Evolutionary conservation across 371 early-diverging fungal species (phyloP).

Genomic region (Apophysomyces trapeziformis): DNA sequence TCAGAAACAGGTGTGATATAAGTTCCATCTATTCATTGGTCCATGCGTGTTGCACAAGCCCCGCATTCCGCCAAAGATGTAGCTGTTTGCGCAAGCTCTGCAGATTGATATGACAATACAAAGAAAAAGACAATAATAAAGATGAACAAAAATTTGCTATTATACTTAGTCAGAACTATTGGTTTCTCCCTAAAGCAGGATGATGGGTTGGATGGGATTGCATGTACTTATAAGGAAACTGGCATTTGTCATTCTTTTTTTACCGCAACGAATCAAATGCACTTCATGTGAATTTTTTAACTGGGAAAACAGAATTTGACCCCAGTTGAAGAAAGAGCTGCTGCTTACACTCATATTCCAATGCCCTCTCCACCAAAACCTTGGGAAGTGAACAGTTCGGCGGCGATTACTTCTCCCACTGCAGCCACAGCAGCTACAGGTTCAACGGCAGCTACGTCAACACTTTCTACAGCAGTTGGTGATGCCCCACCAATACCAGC

Average conservation of each 20-base stretch:
- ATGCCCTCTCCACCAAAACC: constrained; percentile 96
- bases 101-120: too few species aligned
- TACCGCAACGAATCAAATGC: not conserved
- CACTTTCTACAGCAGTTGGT: too few species aligned
- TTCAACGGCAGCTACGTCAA: constrained; percentile 10
- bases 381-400: constrained; percentile 76
- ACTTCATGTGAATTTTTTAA: not conserved
- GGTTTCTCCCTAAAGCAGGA: too few species aligned
- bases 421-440: constrained; percentile 14
- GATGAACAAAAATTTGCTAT: too few species aligned
- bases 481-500: constrained; percentile 31
- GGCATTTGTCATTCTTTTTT: not conserved
- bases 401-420: constrained; percentile 19
- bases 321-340: not conserved
- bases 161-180: too few species aligned
- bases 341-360: constrained; percentile 5
- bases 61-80: too few species aligned
- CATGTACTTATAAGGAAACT: not conserved
- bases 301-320: not conserved
- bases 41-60: too few species aligned
- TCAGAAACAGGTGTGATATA: too few species aligned
- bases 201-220: too few species aligned
- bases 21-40: too few species aligned
- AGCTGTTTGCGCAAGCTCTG: too few species aligned
- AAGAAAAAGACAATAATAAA: too few species aligned